Evolutionary conservation across 495 filamentous ascomycete genomes (phyloP), one percentile per base, ranked within the genome.

Genomic region (Cercophora scortea): DNA sequence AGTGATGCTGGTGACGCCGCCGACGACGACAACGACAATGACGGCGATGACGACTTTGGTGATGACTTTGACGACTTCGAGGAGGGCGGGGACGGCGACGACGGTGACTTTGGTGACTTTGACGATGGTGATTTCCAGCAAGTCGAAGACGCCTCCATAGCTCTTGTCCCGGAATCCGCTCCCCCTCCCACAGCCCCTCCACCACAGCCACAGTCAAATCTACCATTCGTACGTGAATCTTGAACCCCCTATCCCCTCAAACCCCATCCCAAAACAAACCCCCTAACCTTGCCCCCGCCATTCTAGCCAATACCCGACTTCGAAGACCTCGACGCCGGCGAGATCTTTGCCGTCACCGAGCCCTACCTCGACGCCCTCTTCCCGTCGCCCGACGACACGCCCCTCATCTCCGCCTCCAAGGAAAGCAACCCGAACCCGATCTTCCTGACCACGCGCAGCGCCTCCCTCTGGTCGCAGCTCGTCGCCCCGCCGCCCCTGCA

Each of bases 21-120:
- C 9, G 47, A 50, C 13, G 54, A 49, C 45, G 69, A 66, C 52
- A 68, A 71, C 47, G 68, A 68, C 50, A 62, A 66, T 35, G 56
- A 66, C 49, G 72, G 70, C 38, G 68, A 73, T 18, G 79, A 78
- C 56, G 83, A 73, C 16, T 85, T 86, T 71, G 88, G 86, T 52
- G 91, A 93, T 62, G 91, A 95, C 53, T 96, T 97, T 79, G 93
- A 96, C 68, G 91, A 96, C 60, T 96, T 97, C 64, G 90, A 91
- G 63, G 90, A 89, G 64, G 88, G 84, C 49, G 79, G 81, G 25
- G 25, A 25, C 56, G 81, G 76, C 55, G 90, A 93, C 68, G 92
- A 92, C 76, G 89, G 83, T 46, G 90, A 95, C 66, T 97, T 97
- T 72, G 89, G 88, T 62, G 58, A 51, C 18, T 64, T 64, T 43